Evolutionary conservation across 192 early-diverging fungal species (phyloP), one percentile per base, ranked within the genome.

Genomic region (Pilaira anomala): DNA sequence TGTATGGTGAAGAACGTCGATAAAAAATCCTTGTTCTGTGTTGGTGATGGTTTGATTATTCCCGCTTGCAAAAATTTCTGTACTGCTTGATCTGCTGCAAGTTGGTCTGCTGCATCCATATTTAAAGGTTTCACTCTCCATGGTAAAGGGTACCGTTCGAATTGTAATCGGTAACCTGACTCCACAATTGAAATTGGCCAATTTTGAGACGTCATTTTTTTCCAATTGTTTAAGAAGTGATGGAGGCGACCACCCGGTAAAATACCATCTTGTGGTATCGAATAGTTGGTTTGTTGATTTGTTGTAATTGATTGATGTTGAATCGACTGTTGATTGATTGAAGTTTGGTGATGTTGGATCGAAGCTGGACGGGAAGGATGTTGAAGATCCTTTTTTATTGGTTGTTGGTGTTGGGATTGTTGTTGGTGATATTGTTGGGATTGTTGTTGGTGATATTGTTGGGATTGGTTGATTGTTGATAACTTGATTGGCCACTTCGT

Each of bases 1-100:
- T 67, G 57, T 8, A 67, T 52, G 0, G 36, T 67, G 7, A 60
- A 67, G 18, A 67, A 28, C 0, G 25, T 48, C 14, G 66, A 67
- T 5, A 67, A 46, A 14, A 18, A 60, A 1, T 45, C 8, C 13
- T 24, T 28, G 57, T 39, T 22, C 13, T 67, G 57, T 13, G 21
- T 53, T 7, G 60, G 66, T 1, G 57, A 67, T 1, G 0, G 1
- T 42, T 60, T 30, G 21, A 67, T 52, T 9, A 67, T 50, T 1
- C 46, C 45, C 28, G 28, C 26, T 9, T 36, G 0, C 1, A 67
- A 41, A 40, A 67, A 67, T 7, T 60, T 16, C 3, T 52, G 5
- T 11, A 67, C 60, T 62, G 60, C 60, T 36, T 19, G 5, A n/a
- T 49, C 22, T 11, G 16, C 48, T 24, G n/a, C 19, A 22, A 24